Base-by-base conservation (phyloP, 2,329 filamentous ascomycete species). In the Phoma sp. region DNA sequence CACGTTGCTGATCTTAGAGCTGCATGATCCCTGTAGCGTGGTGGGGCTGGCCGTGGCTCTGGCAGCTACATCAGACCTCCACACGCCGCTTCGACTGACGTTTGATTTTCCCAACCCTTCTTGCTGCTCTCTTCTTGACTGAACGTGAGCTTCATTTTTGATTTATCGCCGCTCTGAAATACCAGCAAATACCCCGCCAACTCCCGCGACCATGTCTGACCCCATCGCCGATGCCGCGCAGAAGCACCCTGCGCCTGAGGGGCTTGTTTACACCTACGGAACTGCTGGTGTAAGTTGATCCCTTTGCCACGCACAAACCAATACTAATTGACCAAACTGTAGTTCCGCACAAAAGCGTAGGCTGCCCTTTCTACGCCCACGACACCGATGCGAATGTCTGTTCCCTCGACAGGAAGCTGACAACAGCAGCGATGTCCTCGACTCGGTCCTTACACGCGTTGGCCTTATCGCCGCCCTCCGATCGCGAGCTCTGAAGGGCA, bases 391-490 rank as follows among this genome's bases (percentile, higher is more conserved):
- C 25, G 25, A 22, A 25, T n/a, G 23, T 7, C 18, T n/a, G 3
- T 9, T 33, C 32, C 27, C 37, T 35, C 36, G 25, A 54, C 64
- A 65, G 65, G 62, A 61, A 61, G 65, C 78, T 73, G 70, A 74
- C 61, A 30, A 55, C 55, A 49, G 58, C 68, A 86, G 84, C 55
- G 88, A 92, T 68, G 84, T 96, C 52, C 89, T 98, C 68, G 90
- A 96, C 72, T 95, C 91, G 32, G 91, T 99, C 60, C 86, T 96
- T 65, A 97, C 93, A 78, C 89, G 93, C 41, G 93, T 97, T 62
- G 95, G 93, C 46, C 85, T 99, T 57, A 86, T 97, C 53, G 91
- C 95, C 29, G 87, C 90, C 52, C 84, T 98, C 46, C 89, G 95
- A 60, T 97, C 92, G 62, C 90, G 91, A 73, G 96, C 95, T 78